These are phyloP conservation scores for Fraxinus dipetala DNA, from an alignment of 305 asterid genomes.

Conservation along the genomic window DNA sequence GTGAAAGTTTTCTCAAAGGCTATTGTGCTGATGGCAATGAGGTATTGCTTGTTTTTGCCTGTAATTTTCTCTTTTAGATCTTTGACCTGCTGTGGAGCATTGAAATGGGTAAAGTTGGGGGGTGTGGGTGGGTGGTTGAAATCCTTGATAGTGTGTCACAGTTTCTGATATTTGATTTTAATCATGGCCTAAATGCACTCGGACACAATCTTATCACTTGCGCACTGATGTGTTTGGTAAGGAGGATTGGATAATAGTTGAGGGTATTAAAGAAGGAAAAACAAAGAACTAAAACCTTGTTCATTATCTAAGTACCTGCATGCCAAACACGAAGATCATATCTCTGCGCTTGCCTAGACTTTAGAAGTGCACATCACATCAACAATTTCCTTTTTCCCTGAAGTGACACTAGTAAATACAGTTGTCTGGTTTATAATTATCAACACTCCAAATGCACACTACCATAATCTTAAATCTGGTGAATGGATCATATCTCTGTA, in stretches of 20 bases:
- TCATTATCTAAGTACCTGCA: background rate
- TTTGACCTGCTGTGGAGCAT: slow-evolving; percentile 3
- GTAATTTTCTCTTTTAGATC: background rate
- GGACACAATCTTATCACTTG: background rate
- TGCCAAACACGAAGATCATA: background rate
- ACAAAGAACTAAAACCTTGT: background rate
- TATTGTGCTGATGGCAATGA: slow-evolving; percentile 92
- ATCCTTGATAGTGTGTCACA: background rate
- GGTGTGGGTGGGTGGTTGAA: background rate
- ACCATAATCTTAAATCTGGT: slow-evolving; percentile 45
- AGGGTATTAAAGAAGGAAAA: background rate
- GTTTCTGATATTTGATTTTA: background rate
- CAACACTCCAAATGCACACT: slow-evolving; percentile 34
- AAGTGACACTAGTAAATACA: background rate
- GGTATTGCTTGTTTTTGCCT: slow-evolving; percentile 52
- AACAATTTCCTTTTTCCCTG: background rate
- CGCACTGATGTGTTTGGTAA: background rate
- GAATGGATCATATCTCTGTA: slow-evolving; percentile 47
- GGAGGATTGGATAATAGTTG: background rate
- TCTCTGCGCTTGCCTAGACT: background rate
- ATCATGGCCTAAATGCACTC: background rate
- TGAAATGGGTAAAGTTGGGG: background rate
- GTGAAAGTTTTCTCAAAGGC: slow-evolving; percentile 90
- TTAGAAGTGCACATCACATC: background rate
- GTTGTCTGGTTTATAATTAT: slow-evolving; percentile 10